Evolutionary conservation across 257 asterid species (phyloP), one percentile per base, ranked within the genome.

Genomic region (Gentiana dahurica): DNA sequence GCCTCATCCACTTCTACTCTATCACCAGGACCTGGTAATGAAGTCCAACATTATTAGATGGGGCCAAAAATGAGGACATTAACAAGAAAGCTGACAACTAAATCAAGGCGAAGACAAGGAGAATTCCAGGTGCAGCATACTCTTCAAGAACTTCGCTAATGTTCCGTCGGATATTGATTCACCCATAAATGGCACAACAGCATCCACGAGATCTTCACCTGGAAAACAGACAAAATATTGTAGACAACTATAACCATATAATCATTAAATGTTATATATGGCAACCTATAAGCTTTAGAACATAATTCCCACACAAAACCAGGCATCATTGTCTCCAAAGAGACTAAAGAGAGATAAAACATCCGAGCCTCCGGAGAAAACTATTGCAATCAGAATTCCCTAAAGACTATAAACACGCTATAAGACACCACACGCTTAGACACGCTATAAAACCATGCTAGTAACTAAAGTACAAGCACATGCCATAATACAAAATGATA

Each of bases 161-260:
- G 96, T 90, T 63, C 98, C 96, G 73, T 90, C 98, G 53, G 64
- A 84, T 65, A 84, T 87, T 24, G 98, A 90, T 87, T 90, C 98
- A 34, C 98, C 98, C 98, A 90, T 90, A 67, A 67, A 81, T 33
- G 98, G 98, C 35, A 90, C 98, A 44, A 90, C 92, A 71, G 96
- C 98, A 64, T 87, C 96, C 68, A 86, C 76, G 52, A 68, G 53
- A 67, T 87, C 95, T 68, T 68, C 79, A 80, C 77, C 71, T 67
- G 57, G 59, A 15, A 70, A 35, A 54, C 48, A 67, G 57, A 37
- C 53, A 34, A 57, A 54, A 58, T 8, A 65, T 5, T n/a, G 39
- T 34, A 62, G 51, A 56, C 9, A 67, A 38, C 61, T 55, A 52
- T 2, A 15, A 60, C 41, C 34, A 35, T 8, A 11, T 41, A 37